A percentile compares a stretch with the other conserved stretches of the same genome.
phyloP scores from a whole-genome alignment of 116 monocot genomes.

The Zostera marina region DNA sequence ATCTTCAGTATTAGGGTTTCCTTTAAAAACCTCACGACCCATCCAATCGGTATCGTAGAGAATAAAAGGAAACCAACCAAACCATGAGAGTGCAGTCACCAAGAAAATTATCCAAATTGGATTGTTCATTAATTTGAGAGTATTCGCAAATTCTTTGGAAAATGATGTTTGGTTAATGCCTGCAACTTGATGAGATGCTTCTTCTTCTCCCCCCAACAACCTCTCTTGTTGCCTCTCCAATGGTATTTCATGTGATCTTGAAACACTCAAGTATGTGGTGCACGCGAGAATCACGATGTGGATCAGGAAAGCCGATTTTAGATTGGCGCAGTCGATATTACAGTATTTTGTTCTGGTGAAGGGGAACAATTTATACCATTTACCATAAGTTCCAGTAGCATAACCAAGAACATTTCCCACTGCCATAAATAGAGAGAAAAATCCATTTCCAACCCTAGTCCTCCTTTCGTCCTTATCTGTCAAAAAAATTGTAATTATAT shows the following conservation, averaged over 20 bases:
- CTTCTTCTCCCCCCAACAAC: too few species aligned
- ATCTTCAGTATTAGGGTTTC: slow-evolving; percentile 47
- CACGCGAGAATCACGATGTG: slow-evolving; percentile 47
- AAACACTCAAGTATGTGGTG: slow-evolving; percentile 49
- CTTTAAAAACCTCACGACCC: slow-evolving; percentile 90
- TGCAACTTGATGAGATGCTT: too few species aligned
- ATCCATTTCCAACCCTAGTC: slow-evolving; percentile 35
- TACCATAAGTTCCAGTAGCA: slow-evolving; percentile 67
- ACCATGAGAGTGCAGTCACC: slow-evolving; percentile 62
- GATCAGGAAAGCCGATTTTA: slow-evolving; percentile 80
- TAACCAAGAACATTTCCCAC: slow-evolving; percentile 75
- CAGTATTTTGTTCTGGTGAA: slow-evolving; percentile 64
- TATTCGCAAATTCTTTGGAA: slow-evolving; percentile 51
- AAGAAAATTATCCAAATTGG: slow-evolving; percentile 70
- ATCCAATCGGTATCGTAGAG: slow-evolving; percentile 98
- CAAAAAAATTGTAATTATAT: too few species aligned
- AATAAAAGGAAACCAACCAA: slow-evolving; percentile 88
- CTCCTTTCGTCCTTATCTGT: background rate
- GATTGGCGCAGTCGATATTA: slow-evolving; percentile 67
- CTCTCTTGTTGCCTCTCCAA: too few species aligned
- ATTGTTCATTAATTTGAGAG: slow-evolving; percentile 35
- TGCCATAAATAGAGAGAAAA: slow-evolving; percentile 86
- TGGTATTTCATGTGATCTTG: slow-evolving; percentile 50
- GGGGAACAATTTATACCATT: slow-evolving; percentile 64
- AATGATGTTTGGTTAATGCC: slow-evolving; percentile 63